Evolutionary conservation across 148 eudicot genomes (phyloP), one percentile per base, ranked within the genome.

Genomic region (Simmondsia chinensis): DNA sequence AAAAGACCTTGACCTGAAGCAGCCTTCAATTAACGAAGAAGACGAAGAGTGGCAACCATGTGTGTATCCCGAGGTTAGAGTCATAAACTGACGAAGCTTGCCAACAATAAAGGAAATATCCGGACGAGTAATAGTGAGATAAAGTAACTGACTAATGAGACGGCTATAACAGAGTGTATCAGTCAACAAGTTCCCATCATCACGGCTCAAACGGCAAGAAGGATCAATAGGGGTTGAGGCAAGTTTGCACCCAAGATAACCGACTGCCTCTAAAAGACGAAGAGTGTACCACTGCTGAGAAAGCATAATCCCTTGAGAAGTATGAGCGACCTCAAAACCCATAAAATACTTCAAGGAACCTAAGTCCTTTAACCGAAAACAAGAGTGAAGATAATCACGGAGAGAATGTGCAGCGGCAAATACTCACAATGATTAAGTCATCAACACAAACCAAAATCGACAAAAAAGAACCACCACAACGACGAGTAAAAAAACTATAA

Each of bases 41-140:
- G 24, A 20, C 25, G 24, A 1, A 17, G 0, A 2, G 37, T 16
- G 4, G 37, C 50, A 1, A 29, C 37, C 24, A 17, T 9, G 9
- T 46, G 50, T 0, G 27, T 35, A 3, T 13, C 12, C 3, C 9
- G 7, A 0, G 49, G 49, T 2, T 10, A n/a, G 1, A 2, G 27
- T 33, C 49, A 45, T 45, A 15, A 45, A 45, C n/a, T 45, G 13
- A n/a, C n/a, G n/a, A n/a, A 45, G 2, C 1, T 26, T 45, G 17
- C 18, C 21, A 28, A 45, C 49, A 4, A 3, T 21, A 28, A 15
- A 45, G 1, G 22, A 11, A 11, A 45, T 14, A 15, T 16, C 21
- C 0, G 34, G 49, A 28, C 23, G 0, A 7, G 49, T 45, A 5
- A 45, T 13, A 1, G 49, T 13, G 15, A 28, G 22, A 12, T 28